Evolutionary conservation across 2,329 filamentous ascomycete genomes (phyloP), one percentile per base, ranked within the genome.

Genomic region (Ampelomyces quisqualis): DNA sequence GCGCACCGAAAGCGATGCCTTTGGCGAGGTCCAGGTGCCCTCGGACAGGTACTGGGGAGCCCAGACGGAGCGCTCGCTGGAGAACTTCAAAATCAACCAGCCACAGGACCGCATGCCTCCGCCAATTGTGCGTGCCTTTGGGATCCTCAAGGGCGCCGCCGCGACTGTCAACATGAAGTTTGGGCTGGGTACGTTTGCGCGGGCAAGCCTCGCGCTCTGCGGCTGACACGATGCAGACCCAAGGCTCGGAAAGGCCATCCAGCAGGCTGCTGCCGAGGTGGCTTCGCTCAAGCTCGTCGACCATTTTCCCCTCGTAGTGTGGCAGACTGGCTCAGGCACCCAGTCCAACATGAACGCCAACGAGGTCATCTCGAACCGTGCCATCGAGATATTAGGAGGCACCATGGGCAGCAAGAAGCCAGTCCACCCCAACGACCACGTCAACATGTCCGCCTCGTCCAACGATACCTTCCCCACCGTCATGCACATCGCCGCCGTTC

Each of bases 291-390:
- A 96, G 80, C 85, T 97, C 61, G 72, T 94, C 64, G 90, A 96
- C 72, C 91, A 97, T 78, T 97, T 98, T 76, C 93, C 93, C 54
- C 87, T 97, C 47, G 91, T 97, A 42, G 91, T 98, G 67, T 98
- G 93, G 93, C 93, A 98, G 78, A 98, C 93, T 39, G 93, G 93
- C 52, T 97, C 93, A 35, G 93, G 93, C 68, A 97, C 93, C 20
- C 93, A 97, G 78, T 96, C 90, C 71, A 97, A 95, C 82, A 97
- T 97, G 93, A 98, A 98, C 77, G 90, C 91, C 69, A 98, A 98
- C 77, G 93, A 98, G 73, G 93, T 98, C 73, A 97, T 98, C 73
- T 96, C 91, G 54, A 98, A 97, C 81, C 88, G 93, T 55, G 93
- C 93, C 54, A 97, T 97, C 72, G 91, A 97, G 78, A 95, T 97